Evolutionary conservation across 129 eudicot species (phyloP), one percentile per base, ranked within the genome.

Genomic region (Gnaphalium uliginosum): DNA sequence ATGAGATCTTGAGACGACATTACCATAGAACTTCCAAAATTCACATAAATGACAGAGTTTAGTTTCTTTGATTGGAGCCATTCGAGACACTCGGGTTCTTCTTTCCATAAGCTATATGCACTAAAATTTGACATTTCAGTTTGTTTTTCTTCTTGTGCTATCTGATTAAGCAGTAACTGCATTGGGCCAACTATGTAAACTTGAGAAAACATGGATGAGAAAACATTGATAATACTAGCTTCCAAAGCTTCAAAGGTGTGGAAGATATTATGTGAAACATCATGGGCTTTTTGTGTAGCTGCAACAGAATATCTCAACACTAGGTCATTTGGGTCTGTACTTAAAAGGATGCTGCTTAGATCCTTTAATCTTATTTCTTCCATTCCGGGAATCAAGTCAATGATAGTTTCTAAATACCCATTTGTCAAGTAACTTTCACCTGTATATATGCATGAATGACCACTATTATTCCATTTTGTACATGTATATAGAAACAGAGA

Each of bases 201-300:
- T 4, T 73, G 64, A 29, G 77, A 61, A 50, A 33, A 69, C 46
- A 62, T 69, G 1, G 72, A 60, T 6, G 73, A 69, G 41, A 81
- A 37, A 32, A 73, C 77, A 22, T 30, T 18, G n/a, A 80, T 25
- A 9, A 81, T 62, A 51, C 79, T 62, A 33, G 70, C 17, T 59
- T 81, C 85, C 68, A 76, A 11, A 5, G 67, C 41, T 14, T 81
- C 78, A 23, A 81, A 76, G 0, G 81, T 76, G 81, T 81, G 75
- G 68, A 76, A 60, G 8, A 81, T 69, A 17, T 76, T 27, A 15
- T 39, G 53, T 11, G 51, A 2, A 35, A 78, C 78, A 9, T 30
- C 8, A 8, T 18, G 39, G 19, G 78, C 65, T 59, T 61, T 68
- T 66, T 77, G 79, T 8, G 69, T 54, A 43, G 66, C 82, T n/a